Base-by-base conservation (phyloP, 176 grass and related monocot genomes). In the Luzula sylvatica region DNA sequence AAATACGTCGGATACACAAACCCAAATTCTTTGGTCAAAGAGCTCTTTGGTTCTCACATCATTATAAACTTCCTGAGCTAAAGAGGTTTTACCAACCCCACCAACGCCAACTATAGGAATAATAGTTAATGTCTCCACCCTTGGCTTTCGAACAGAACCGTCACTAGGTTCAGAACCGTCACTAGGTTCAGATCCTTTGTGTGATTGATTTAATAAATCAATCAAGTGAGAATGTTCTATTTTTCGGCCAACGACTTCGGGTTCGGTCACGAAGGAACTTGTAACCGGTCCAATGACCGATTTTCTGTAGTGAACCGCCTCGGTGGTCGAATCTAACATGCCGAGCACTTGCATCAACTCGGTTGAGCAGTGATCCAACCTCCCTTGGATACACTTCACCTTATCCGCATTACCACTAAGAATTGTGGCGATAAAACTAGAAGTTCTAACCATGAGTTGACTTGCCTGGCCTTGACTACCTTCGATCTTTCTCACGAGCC, bases 81-180 rank as follows among this genome's bases (percentile, higher is more conserved):
- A 44, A 19, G 65, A 68, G 20, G 73, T 69, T 48, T 76, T 76
- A 24, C 73, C 65, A 0, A 76, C 65, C 5, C 73, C 73, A 40
- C 73, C 65, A 11, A 76, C 45, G 51, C 73, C 73, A 32, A 76
- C 23, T 51, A 76, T 23, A 4, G 73, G 38, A n/a, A 76, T 0
- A 15, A 69, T 62, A 2, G 44, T 43, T 39, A 76, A 43, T 7
- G 20, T 49, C n/a, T 61, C 42, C 11, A 7, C 15, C 20, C 24
- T 26, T 45, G 55, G 47, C 38, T 38, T 35, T 32, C 3, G 29
- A 32, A 32, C 29, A 32, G 5, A 32, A 32, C 5, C 8, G 3
- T 32, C 5, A 32, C 66, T 40, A 26, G 35, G 38, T 21, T 19
- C 11, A 23, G 7, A 3, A 30, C 18, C 8, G 4, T 26, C 9